Base-by-base conservation (phyloP, 176 grass and related monocot species). In the Stipa capillata region DNA sequence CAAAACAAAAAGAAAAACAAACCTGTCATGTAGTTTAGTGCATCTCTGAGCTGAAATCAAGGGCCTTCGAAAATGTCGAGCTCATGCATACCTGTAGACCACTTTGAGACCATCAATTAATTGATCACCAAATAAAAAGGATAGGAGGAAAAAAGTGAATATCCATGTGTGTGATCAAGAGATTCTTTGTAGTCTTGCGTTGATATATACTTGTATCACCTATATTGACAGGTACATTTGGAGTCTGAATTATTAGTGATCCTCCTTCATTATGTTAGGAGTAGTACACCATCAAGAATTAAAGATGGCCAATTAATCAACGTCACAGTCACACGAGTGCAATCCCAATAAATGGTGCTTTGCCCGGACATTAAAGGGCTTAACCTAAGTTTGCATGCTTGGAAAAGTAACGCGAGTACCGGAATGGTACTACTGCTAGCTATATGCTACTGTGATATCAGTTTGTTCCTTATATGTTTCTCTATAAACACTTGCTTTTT, bases 271-370 rank as follows among this genome's bases (percentile, higher is more conserved):
- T 50, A 8, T 31, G 28, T 70, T 42, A 68, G 41, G 16, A 16
- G 5, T 23, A 28, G 3, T n/a, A n/a, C n/a, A n/a, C n/a, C n/a
- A n/a, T n/a, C n/a, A n/a, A n/a, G n/a, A n/a, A n/a, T n/a, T n/a
- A n/a, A n/a, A n/a, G n/a, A n/a, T n/a, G n/a, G 65, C 7, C 27
- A 48, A 42, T 41, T 58, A 29, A 28, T 74, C 25, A 2, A 0
- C 35, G 15, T 73, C 45, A 20, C 44, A 36, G 47, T 79, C 76
- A 34, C 83, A 79, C 32, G 83, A 65, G 56, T 42, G 83, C 14
- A 36, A 76, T 15, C 75, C 43, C 39, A 85, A 79, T 85, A 27
- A 79, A 42, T 65, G 10, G 7, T 29, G 75, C 49, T 43, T 85
- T 85, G 45, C 57, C 20, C 36, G 14, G 43, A 78, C 23, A 79